Evolutionary conservation across 2,329 filamentous ascomycete genomes (phyloP), one percentile per base, ranked within the genome.

Genomic region (Fusarium caatingaense): DNA sequence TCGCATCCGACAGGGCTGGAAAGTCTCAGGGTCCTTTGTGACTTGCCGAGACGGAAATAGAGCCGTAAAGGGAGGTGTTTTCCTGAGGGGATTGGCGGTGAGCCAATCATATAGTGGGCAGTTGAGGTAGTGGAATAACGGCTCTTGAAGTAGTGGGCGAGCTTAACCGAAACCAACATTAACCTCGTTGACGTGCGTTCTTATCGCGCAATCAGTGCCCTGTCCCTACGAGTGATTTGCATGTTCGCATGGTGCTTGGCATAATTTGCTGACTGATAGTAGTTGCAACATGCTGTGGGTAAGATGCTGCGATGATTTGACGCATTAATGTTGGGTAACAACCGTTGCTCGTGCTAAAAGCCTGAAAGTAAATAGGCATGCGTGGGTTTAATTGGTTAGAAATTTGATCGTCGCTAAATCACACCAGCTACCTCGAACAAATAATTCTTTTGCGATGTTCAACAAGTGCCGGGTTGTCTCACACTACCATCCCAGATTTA

Each of bases 301-400:
- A 4, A 7, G n/a, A 11, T 37, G n/a, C 12, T 0, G 10, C 12
- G 18, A 37, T 11, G 10, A 12, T 37, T 11, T 12, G 18, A 6
- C 4, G 18, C 10, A 18, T 37, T n/a, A n/a, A n/a, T n/a, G n/a
- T n/a, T n/a, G n/a, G n/a, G n/a, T n/a, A n/a, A n/a, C n/a, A n/a
- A n/a, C n/a, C n/a, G n/a, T n/a, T n/a, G n/a, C n/a, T n/a, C n/a
- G n/a, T n/a, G n/a, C n/a, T n/a, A n/a, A n/a, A n/a, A n/a, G n/a
- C n/a, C n/a, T n/a, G n/a, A n/a, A n/a, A n/a, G n/a, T n/a, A n/a
- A n/a, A n/a, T 25, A 8, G 7, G 32, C 2, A 34, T 34, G 9
- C 6, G 5, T 2, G 3, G 4, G 0, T n/a, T 11, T 2, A 7
- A n/a, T 37, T n/a, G 34, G 18, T 11, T n/a, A n/a, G n/a, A n/a